These are phyloP conservation scores for Scytalidium sp. DNA, from an alignment of 2,329 filamentous ascomycete species.

Conservation along the genomic window DNA sequence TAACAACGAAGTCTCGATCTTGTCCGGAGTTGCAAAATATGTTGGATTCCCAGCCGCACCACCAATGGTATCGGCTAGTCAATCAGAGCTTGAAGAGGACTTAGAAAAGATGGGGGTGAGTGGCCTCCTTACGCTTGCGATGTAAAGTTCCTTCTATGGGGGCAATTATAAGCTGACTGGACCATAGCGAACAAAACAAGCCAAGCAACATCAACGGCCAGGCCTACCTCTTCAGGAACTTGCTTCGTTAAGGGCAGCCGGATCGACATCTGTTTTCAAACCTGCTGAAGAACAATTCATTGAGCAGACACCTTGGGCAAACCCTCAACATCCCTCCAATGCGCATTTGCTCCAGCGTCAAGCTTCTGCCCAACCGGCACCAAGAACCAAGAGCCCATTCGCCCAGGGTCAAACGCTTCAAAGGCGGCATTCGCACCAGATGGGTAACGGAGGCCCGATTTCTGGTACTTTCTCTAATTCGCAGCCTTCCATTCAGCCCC, in stretches of 20 bases:
- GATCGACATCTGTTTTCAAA: constrained; percentile 35
- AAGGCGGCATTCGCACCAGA: constrained; percentile 36
- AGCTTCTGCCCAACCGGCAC: constrained; percentile 33
- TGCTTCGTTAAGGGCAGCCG: constrained; percentile 25
- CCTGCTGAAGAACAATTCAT: constrained; percentile 83
- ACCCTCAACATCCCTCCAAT: constrained; percentile 76
- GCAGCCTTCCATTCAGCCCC: constrained; percentile 17
- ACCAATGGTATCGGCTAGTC: constrained; percentile 68
- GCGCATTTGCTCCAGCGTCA: constrained; percentile 37
- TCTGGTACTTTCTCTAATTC: constrained; percentile 29
- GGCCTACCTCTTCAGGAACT: constrained; percentile 27
- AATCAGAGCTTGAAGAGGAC: constrained; percentile 79
- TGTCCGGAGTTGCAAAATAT: constrained; percentile 90
- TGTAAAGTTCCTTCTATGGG: constrained; percentile 2
- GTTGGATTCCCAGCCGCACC: constrained; percentile 97
- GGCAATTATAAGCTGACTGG: constrained; percentile 12
- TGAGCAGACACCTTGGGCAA: constrained; percentile 89
- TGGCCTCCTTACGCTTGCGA: constrained; percentile 23
- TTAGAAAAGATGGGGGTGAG: constrained; percentile 85
- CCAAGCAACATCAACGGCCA: constrained; percentile 16
- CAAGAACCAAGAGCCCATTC: constrained; percentile 32
- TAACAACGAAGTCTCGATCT: constrained; percentile 88
- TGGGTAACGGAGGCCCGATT: constrained; percentile 20
- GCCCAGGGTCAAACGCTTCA: constrained; percentile 27
- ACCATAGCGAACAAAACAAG: constrained; percentile 23